A percentile compares a stretch with the other conserved stretches of the same genome.
Conservation (phyloP, 176 grass and related monocot genomes). For the Dactylis glomerata region DNA sequence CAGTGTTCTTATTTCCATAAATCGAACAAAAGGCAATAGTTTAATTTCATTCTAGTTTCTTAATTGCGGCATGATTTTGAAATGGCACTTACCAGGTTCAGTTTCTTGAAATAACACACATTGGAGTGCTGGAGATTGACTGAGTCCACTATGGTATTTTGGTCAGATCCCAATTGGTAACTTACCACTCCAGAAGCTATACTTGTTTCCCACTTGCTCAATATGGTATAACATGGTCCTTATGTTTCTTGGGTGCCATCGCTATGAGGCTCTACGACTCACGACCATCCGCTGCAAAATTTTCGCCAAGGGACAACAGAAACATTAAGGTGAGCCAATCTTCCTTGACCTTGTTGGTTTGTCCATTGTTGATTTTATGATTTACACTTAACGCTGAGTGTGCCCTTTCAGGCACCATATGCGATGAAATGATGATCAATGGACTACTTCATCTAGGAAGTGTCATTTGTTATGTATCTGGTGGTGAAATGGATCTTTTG, state of each 20-base stretch:
- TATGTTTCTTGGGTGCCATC: slow-evolving; percentile 95
- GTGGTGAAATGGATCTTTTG: neutral
- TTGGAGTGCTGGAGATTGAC: slow-evolving; percentile 89
- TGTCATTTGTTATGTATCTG: neutral
- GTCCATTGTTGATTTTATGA: neutral
- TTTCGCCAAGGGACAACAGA: slow-evolving; percentile 79
- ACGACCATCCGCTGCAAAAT: slow-evolving; percentile 90
- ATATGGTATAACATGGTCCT: slow-evolving; percentile 11
- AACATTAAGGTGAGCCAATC: slow-evolving; percentile 64
- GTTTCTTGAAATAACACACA: slow-evolving; percentile 51
- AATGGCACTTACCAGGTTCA: slow-evolving; percentile 15
- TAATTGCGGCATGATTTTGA: neutral
- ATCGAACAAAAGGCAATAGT: neutral
- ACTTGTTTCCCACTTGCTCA: neutral
- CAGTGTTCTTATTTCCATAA: neutral
- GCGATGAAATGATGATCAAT: slow-evolving; percentile 41
- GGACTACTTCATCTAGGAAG: slow-evolving; percentile 1
- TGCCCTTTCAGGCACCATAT: slow-evolving; percentile 68
- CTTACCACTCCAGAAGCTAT: neutral
- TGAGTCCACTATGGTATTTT: slow-evolving; percentile 80
- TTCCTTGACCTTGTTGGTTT: neutral
- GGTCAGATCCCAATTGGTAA: neutral
- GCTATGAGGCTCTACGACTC: slow-evolving; percentile 86
- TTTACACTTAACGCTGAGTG: neutral
- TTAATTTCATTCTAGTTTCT: slow-evolving; percentile 14